Evolutionary conservation across 2,329 filamentous ascomycete genomes (phyloP), one percentile per base, ranked within the genome.

Genomic region (Teratosphaeria epicoccoides): DNA sequence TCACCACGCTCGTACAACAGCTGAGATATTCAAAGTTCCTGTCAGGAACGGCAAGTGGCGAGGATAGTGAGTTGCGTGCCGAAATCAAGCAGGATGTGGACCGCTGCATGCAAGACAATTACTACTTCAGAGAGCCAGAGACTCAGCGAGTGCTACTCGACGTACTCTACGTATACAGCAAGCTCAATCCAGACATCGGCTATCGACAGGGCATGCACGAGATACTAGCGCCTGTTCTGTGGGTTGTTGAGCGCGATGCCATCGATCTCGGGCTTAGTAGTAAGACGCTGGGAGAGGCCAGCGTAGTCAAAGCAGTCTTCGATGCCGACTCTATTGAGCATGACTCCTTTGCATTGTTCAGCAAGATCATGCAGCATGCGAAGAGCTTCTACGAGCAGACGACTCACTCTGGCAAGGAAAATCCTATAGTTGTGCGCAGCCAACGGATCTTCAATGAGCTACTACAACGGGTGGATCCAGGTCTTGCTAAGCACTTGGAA

Each of bases 201-300:
- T 98, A 98, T 66, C 82, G 93, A n/a, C 93, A 98, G 71, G 93
- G 93, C 10, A 98, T 98, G 91, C 93, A 98, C 66, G 93, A 98
- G 70, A 75, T 98, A 43, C 76, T 97, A 12, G 93, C 93, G 0
- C 90, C 93, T 0, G 82, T 98, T 33, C 73, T 96, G 6, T 88
- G 88, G 77, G 86, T 88, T 1, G 73, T 97, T 5, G 82, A 90
- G 59, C 77, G 84, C 60, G 93, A 98, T 70, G 85, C 90, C 6
- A 74, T 95, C 48, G 77, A 87, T 49, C 2, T 58, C 61, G 45
- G 63, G 69, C 43, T 57, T 9, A 54, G 54, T 9, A 63, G 60
- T 52, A 63, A 62, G 53, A 58, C 59, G 1, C 49, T 65, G 48
- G 63, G 61, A 37, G 59, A 65, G 48, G 64, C 66, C 48, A 58